Evolutionary conservation across 805 yeast species (phyloP).

Genomic region (Wickerhamiella kurtzmanii): DNA sequence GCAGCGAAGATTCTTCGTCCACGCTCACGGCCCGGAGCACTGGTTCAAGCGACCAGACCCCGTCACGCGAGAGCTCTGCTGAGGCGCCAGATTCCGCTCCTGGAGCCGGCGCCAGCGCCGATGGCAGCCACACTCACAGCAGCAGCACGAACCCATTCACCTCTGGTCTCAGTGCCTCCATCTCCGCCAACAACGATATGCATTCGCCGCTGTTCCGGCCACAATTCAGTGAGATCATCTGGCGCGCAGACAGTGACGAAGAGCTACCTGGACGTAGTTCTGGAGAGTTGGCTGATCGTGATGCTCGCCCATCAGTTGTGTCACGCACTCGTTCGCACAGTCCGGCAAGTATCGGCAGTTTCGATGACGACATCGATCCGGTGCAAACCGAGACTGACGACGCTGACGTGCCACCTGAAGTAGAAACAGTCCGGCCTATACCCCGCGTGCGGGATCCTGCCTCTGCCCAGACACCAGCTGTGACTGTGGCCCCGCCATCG

Average conservation of each 20-base stretch:
- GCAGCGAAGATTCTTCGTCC: neutral
- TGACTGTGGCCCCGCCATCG: neutral
- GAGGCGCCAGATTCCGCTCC: neutral
- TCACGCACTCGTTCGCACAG: neutral
- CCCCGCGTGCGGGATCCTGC: neutral
- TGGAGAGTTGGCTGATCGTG: neutral
- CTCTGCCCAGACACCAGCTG: neutral
- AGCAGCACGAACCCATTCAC: too few relatives aligned
- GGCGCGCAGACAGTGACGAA: conserved; percentile 14
- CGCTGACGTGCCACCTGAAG: too few relatives aligned
- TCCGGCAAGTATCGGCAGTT: neutral
- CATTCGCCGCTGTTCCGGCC: conserved; percentile 4
- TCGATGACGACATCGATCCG: neutral
- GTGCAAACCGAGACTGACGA: neutral
- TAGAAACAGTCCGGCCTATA: neutral
- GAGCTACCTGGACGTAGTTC: neutral
- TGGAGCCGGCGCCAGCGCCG: too few relatives aligned
- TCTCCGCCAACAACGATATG: neutral
- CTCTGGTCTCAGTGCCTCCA: too few relatives aligned
- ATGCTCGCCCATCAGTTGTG: neutral
- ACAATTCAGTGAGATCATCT: conserved; percentile 17
- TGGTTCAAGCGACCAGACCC: neutral
- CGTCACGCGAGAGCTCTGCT: neutral
- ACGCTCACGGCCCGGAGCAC: neutral
- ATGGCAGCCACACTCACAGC: too few relatives aligned